Evolutionary conservation across 805 yeast species (phyloP).

Genomic region (Tetrapisispora taiwanensis): DNA sequence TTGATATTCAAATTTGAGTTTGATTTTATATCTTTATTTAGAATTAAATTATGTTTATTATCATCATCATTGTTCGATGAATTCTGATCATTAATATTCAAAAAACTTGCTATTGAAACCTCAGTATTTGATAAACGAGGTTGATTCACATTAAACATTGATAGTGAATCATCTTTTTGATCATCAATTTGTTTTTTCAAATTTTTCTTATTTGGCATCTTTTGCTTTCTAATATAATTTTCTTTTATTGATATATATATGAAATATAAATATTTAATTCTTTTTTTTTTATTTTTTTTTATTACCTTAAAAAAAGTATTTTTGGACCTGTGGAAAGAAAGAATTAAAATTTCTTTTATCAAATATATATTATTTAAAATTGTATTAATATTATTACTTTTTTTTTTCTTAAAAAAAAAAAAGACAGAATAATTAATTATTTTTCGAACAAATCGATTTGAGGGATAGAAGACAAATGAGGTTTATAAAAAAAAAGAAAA

Average conservation of each 20-base stretch:
- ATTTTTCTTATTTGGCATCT: not conserved
- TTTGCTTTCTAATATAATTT: too few species aligned
- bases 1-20: not conserved
- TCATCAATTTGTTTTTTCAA: not conserved
- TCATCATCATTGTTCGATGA: not conserved
- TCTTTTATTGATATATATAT: too few species aligned
- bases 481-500: not conserved
- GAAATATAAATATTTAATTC: too few species aligned
- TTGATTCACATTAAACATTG: slow-evolving; percentile 11
- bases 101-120: slow-evolving; percentile 20
- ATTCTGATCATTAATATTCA: slow-evolving; percentile 13
- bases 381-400: too few species aligned
- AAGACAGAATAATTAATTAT: too few species aligned
- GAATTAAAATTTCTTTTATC: too few species aligned
- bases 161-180: slow-evolving; percentile 17
- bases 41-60: not conserved
- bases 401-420: not conserved
- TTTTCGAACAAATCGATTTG: not conserved
- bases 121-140: slow-evolving; percentile 20
- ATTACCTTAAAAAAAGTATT: too few species aligned
- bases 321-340: too few species aligned
- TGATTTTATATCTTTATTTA: not conserved
- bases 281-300: not conserved
- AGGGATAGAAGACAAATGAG: not conserved
- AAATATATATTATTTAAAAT: too few species aligned